phyloP scores from a whole-genome alignment of 257 asterid genomes.

The Solanum bulbocastanum region DNA sequence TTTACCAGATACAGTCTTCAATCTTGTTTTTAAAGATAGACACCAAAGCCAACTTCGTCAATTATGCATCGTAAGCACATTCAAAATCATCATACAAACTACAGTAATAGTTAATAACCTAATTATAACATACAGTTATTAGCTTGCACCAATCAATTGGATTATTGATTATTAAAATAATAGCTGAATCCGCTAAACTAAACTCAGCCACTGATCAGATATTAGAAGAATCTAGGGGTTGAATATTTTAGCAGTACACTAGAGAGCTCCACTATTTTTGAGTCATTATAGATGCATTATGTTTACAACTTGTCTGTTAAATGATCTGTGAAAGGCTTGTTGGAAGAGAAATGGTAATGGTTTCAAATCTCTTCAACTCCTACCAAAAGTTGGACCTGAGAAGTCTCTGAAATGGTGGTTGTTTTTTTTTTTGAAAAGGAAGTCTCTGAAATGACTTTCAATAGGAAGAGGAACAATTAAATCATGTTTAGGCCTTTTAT shows the following conservation, averaged over 20 bases:
- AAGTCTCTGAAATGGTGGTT: background rate
- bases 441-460: background rate
- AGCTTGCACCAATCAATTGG: background rate
- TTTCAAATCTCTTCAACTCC: background rate
- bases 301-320: background rate
- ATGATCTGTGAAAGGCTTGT: background rate
- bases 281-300: background rate
- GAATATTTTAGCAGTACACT: background rate
- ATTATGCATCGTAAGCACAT: background rate
- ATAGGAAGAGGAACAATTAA: background rate
- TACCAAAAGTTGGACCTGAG: background rate
- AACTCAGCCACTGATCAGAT: background rate
- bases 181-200: background rate
- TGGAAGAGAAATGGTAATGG: background rate
- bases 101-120: background rate
- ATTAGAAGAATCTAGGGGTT: background rate
- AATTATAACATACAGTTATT: background rate
- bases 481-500: background rate
- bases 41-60: background rate
- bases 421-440: background rate
- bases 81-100: background rate
- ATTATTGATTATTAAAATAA: background rate
- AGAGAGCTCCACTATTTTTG: background rate
- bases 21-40: background rate
- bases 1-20: background rate